phyloP scores from a whole-genome alignment of 345 rosid genomes.

The Rhodomyrtus tomentosa region DNA sequence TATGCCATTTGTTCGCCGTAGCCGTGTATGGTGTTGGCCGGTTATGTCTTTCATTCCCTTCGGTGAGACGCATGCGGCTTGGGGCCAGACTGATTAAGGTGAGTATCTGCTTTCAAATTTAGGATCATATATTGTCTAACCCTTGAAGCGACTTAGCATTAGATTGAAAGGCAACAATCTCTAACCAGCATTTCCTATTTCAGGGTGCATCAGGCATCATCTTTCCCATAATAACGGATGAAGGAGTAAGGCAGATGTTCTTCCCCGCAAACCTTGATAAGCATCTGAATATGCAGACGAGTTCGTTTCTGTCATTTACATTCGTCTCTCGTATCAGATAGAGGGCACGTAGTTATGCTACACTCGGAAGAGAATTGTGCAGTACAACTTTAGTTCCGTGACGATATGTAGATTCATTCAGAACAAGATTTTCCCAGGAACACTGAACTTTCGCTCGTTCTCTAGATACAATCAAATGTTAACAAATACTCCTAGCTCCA shows the following conservation, averaged over 20 bases:
- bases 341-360: not conserved
- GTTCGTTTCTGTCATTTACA: not conserved
- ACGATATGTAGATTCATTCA: not conserved
- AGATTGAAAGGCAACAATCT: not conserved
- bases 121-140: constrained; percentile 3
- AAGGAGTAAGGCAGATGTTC: constrained; percentile 35
- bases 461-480: not conserved
- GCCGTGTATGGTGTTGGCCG: constrained; percentile 20
- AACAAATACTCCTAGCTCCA: not conserved
- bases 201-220: constrained; percentile 34
- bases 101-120: not conserved
- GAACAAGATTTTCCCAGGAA: not conserved
- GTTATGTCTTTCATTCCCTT: constrained; percentile 20
- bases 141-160: not conserved
- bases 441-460: not conserved
- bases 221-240: constrained; percentile 30
- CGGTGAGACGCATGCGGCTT: constrained; percentile 15
- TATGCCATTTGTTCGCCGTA: constrained; percentile 16
- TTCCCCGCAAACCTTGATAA: constrained; percentile 28
- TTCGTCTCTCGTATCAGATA: not conserved
- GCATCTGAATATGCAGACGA: not conserved
- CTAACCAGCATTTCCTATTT: not conserved
- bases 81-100: constrained; percentile 13
- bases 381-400: not conserved
- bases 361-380: not conserved